Evolutionary conservation across 306 rosid genomes (phyloP).

Genomic region (Dicorynia guianensis): DNA sequence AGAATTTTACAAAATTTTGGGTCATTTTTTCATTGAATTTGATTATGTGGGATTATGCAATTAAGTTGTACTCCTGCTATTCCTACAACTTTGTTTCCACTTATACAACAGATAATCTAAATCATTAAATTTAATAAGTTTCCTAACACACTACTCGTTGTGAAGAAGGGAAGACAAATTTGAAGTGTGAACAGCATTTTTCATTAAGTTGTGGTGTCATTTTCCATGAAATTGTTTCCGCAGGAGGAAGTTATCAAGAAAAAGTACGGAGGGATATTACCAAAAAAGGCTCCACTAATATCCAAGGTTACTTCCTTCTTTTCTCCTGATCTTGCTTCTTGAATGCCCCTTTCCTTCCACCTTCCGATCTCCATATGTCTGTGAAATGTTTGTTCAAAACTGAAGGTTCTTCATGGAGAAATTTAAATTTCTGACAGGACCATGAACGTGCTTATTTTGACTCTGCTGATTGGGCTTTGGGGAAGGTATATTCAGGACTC

Average conservation of each 20-base stretch:
- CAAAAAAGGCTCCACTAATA: constrained; percentile 92
- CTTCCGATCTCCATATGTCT: constrained; percentile 16
- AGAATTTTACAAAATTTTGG: not conserved
- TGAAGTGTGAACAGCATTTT: too few species aligned
- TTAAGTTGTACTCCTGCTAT: constrained; percentile 10
- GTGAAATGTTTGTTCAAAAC: constrained; percentile 23
- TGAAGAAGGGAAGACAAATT: too few species aligned
- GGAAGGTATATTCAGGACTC: constrained; percentile 68
- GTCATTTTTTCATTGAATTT: constrained; percentile 34
- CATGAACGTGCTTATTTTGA: constrained; percentile 97
- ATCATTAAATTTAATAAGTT: too few species aligned
- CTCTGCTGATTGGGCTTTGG: constrained; percentile 99
- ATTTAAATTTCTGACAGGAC: constrained; percentile 63
- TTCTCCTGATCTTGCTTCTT: constrained; percentile 19
- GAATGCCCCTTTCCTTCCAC: not conserved
- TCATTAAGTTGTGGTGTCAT: constrained; percentile 25
- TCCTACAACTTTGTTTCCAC: too few species aligned
- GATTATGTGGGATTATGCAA: constrained; percentile 25
- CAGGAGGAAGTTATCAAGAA: constrained; percentile 84
- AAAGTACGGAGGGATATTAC: constrained; percentile 91
- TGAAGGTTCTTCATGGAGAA: constrained; percentile 35
- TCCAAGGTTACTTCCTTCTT: constrained; percentile 70
- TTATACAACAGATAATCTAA: too few species aligned
- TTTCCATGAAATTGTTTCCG: constrained; percentile 39
- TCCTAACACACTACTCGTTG: too few species aligned